Base-by-base conservation (phyloP, 2,329 filamentous ascomycete species). In the Phaeophleospora eucalypticola region DNA sequence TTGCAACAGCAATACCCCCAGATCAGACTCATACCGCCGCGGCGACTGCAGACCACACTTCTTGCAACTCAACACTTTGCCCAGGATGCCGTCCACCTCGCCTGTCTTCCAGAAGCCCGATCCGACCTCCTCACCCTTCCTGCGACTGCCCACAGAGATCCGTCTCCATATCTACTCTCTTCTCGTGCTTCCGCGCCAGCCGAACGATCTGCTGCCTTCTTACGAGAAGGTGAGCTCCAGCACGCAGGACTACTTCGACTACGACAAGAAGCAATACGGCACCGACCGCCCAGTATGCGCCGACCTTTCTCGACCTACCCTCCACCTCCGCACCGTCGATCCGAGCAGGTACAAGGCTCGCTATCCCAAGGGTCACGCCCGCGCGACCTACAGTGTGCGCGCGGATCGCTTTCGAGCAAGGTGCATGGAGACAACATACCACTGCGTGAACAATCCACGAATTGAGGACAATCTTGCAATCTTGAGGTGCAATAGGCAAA, bases 361-460 rank as follows among this genome's bases (percentile, higher is more conserved):
- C 15, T 56, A 56, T 29, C 49, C 48, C 8, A 42, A 43, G 4
- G 35, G 51, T 7, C 54, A 58, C 45, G 43, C 52, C 7, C 65
- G 72, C 39, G 68, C 62, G 29, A 64, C 62, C 16, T 74, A 71
- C 56, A 62, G 66, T 42, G 63, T 67, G 14, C 65, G 63, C 19
- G 58, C 61, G 61, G 69, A 70, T 36, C 68, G 68, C 36, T 72
- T 74, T 52, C 63, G 70, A 33, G 67, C 67, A 41, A 48, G 65
- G 17, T 69, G 69, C 45, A 66, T 68, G 42, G 58, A 74, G 44
- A 82, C 81, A 6, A 82, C 81, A 3, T 84, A 83, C 63, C 68
- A 69, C 41, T 68, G 78, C 37, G 64, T 71, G 36, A 70, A 74
- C 43, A 68, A 68, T 52, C 60, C 60, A 9, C 54, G 65, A 36